phyloP scores from a whole-genome alignment of 2,329 filamentous ascomycete genomes.

The Colletotrichum nymphaeae region DNA sequence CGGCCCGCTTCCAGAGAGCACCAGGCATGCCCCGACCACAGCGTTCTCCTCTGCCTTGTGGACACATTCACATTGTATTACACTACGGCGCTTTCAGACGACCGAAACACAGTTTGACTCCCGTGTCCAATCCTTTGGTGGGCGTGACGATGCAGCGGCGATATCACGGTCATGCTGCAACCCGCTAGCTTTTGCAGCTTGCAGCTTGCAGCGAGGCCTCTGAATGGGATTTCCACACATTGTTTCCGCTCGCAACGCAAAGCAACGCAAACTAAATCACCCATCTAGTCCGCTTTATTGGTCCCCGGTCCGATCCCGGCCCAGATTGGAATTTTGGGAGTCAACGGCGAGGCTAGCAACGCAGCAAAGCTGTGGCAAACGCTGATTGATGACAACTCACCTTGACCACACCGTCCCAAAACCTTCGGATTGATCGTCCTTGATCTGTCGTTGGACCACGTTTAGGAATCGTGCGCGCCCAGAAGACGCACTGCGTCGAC shows the following conservation, averaged over 20 bases:
- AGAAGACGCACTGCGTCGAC: slow-evolving; percentile 13
- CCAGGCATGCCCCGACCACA: slow-evolving; percentile 13
- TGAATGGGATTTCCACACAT: background rate
- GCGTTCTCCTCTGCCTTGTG: slow-evolving; percentile 1
- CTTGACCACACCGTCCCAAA: background rate
- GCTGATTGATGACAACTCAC: slow-evolving; percentile 27
- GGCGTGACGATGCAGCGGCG: slow-evolving; percentile 14
- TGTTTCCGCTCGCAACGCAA: background rate
- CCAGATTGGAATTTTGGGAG: background rate
- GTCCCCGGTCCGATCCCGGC: slow-evolving; percentile 9
- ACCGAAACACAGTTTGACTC: slow-evolving; percentile 5
- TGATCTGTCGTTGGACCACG: slow-evolving; percentile 28
- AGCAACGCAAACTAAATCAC: slow-evolving; percentile 13
- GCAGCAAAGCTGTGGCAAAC: slow-evolving; percentile 31
- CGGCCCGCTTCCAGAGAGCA: slow-evolving; percentile 8
- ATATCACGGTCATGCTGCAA: slow-evolving; percentile 20
- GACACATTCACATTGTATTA: background rate
- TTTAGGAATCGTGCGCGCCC: slow-evolving; percentile 21
- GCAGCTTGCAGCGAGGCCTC: slow-evolving; percentile 7
- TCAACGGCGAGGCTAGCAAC: slow-evolving; percentile 7
- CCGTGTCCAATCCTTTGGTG: background rate
- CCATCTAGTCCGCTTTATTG: background rate
- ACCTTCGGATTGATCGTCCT: slow-evolving; percentile 21
- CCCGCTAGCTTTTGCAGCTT: slow-evolving; percentile 16
- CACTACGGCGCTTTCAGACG: slow-evolving; percentile 5